A percentile compares a stretch with the other conserved stretches of the same genome.
Evolutionary conservation across 352 stramenopile species (phyloP).

Genomic region (Thalassiosira allenii): DNA sequence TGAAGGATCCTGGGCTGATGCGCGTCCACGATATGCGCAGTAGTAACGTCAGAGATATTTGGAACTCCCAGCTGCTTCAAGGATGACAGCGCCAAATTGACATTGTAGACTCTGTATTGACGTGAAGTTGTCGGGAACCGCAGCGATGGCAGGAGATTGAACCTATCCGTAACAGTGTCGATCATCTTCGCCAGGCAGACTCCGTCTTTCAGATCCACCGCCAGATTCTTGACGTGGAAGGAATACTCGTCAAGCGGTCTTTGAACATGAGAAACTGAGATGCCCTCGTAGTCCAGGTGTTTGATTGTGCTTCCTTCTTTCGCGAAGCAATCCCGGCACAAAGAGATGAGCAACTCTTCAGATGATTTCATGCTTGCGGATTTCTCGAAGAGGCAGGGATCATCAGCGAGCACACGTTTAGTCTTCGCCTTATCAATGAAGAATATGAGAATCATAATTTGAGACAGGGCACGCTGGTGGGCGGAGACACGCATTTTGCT

Average conservation of each 20-base stretch:
- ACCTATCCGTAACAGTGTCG: conserved; percentile 88
- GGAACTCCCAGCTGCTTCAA: conserved; percentile 59
- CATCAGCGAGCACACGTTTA: conserved; percentile 86
- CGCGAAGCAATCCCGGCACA: conserved; percentile 92
- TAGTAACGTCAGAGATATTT: conserved; percentile 77
- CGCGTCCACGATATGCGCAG: conserved; percentile 96
- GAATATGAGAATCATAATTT: conserved; percentile 92
- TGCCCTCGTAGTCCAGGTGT: conserved; percentile 90
- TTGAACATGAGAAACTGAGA: conserved; percentile 91
- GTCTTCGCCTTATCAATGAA: conserved; percentile 91
- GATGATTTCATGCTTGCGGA: conserved; percentile 90
- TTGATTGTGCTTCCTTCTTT: conserved; percentile 94
- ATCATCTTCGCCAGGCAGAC: conserved; percentile 92
- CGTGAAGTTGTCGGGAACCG: conserved; percentile 93
- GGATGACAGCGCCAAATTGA: conserved; percentile 90
- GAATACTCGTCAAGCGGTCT: conserved; percentile 94
- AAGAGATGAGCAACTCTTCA: conserved; percentile 90
- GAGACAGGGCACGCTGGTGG: conserved; percentile 89
- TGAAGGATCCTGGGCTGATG: conserved; percentile 94
- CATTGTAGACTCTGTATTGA: conserved; percentile 97
- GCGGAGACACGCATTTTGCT: conserved; percentile 86
- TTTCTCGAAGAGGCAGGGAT: conserved; percentile 90
- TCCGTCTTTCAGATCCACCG: conserved; percentile 96
- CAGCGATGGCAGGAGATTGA: conserved; percentile 87
- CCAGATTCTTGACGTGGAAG: conserved; percentile 91